Percentiles rank a stretch among this genome's conserved stretches.
Conservation (phyloP, 768 basidiomycete species). For the Sarcodon aspratus region DNA sequence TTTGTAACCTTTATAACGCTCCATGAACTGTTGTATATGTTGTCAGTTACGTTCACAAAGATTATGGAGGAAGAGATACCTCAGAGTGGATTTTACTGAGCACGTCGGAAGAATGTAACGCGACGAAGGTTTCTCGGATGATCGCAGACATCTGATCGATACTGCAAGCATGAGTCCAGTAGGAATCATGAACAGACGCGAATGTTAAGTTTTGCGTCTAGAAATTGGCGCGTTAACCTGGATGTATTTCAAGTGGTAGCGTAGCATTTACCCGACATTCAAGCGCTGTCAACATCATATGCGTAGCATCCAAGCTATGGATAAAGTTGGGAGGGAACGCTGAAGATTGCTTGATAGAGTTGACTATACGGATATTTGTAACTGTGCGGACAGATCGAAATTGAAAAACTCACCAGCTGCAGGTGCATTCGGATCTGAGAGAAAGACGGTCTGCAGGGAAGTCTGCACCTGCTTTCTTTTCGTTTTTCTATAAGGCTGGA, state of each 20-base stretch:
- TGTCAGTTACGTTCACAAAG: neutral
- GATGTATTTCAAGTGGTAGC: neutral
- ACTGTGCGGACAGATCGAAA: neutral
- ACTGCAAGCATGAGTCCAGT: conserved; percentile 90
- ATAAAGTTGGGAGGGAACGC: conserved; percentile 99
- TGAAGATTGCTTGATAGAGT: conserved; percentile 77
- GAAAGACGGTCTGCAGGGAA: conserved; percentile 75
- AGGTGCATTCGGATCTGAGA: conserved; percentile 73
- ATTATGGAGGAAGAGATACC: conserved; percentile 29
- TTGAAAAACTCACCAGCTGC: conserved; percentile 38
- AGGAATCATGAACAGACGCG: conserved; percentile 97
- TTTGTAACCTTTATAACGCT: conserved; percentile 67
- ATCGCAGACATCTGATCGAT: conserved; percentile 83
- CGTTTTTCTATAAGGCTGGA: conserved; percentile 87
- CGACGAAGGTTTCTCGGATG: conserved; percentile 90
- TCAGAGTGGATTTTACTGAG: conserved; percentile 62
- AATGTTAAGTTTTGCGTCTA: conserved; percentile 72
- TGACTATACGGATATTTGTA: conserved; percentile 33
- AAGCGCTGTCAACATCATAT: conserved; percentile 95
- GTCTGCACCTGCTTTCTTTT: conserved; percentile 80
- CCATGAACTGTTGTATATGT: conserved; percentile 40
- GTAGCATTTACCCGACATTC: conserved; percentile 59
- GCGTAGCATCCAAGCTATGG: conserved; percentile 94
- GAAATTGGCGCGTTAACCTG: conserved; percentile 3
- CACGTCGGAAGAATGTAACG: conserved; percentile 82